Percentiles rank a stretch among this genome's conserved stretches.
Evolutionary conservation across 179 eudicot species (phyloP).

Genomic region (Beta lomatogona): DNA sequence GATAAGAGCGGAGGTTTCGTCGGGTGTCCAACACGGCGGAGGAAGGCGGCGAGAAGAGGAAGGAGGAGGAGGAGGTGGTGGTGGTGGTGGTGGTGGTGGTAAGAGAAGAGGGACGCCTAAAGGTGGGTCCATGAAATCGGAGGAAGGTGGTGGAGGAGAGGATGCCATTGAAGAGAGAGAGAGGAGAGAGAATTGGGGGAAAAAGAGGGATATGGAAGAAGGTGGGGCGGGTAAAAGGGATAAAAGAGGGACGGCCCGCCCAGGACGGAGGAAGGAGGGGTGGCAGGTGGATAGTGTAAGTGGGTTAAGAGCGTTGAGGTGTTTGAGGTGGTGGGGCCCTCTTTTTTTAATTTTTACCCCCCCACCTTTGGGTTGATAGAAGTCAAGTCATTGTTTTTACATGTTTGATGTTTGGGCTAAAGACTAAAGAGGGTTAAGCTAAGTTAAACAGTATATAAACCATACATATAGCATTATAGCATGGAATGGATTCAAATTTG

Average conservation of each 20-base stretch:
- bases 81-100: constrained; percentile 41
- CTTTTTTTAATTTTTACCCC: too few species aligned
- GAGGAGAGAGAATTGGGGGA: too few species aligned
- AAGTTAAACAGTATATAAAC: too few species aligned
- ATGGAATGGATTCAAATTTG: too few species aligned
- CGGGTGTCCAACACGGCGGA: constrained; percentile 98
- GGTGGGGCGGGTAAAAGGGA: neutral
- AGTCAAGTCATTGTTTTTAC: too few species aligned
- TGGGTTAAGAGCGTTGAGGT: neutral
- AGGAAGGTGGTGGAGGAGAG: neutral
- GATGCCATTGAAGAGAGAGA: constrained; percentile 16
- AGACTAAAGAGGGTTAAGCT: too few species aligned
- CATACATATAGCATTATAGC: too few species aligned
- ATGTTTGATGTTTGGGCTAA: too few species aligned
- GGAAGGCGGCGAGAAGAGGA: constrained; percentile 61
- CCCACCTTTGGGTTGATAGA: too few species aligned
- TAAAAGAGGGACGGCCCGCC: constrained; percentile 14
- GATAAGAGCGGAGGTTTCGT: constrained; percentile 76
- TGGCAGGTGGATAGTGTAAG: neutral
- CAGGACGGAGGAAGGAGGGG: constrained; percentile 24
- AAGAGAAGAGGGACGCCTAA: neutral
- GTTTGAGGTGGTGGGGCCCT: constrained; percentile 10
- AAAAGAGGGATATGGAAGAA: neutral
- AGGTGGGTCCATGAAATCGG: neutral
- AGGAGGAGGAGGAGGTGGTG: too few species aligned